Evolutionary conservation across 768 basidiomycete genomes (phyloP), one percentile per base, ranked within the genome.

Genomic region (Cytidiella melzeri): DNA sequence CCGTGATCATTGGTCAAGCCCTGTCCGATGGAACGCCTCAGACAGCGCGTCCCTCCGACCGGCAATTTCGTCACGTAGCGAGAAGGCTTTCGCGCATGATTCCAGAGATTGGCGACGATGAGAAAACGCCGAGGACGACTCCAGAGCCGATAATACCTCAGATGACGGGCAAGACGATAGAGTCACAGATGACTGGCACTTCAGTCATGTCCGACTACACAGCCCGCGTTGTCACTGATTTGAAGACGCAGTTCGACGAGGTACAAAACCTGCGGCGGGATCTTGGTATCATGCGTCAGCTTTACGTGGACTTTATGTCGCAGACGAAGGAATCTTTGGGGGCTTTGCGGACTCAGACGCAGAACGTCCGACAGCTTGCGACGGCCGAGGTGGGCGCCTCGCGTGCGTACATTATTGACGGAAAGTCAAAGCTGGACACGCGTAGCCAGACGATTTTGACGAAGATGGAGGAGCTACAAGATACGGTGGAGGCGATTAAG

Each of bases 261-360:
- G 86, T 98, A 12, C 92, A 94, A 64, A 89, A 90, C 60, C 74
- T 99, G 18, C 86, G 96, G 11, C 82, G 94, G 1, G 96, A 98
- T 61, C 74, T 99, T 5, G 93, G 89, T 0, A 78, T 90, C 59
- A 91, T 96, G 83, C 81, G 93, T 3, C 95, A 98, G 69, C 71
- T 96, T 23, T 97, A 99, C 67, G 84, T 84, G 25, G 92, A 95
- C 57, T 98, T 97, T 63, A 85, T 92, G 76, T 83, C 82, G 58
- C 80, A 86, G 64, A 96, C 95, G 15, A 94, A 95, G 67, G 85
- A 86, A 11, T 84, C 89, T 4, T 77, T 97, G 37, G 76, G 75
- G 12, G 73, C 81, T 23, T 73, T 97, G 21, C 85, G 92, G 4
- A 74, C 76, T 10, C 92, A 98, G 66, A 94, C 92, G 6, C 80